Evolutionary conservation across 2,329 filamentous ascomycete species (phyloP).

Genomic region (Samsoniella hepiali): DNA sequence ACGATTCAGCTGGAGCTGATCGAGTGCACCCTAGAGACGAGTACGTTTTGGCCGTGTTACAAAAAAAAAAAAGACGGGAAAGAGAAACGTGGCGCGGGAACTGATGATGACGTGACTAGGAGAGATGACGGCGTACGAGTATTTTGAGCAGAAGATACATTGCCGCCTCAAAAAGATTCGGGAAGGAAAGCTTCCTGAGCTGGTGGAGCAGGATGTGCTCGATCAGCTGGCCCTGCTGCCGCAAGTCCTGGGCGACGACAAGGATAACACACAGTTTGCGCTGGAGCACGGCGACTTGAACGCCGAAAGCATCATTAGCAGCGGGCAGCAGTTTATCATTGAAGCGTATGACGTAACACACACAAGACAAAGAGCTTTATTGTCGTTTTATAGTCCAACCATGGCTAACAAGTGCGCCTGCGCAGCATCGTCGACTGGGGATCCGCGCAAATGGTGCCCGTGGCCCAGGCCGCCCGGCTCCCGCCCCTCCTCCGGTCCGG

Average conservation of each 20-base stretch:
- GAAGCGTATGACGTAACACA: background rate
- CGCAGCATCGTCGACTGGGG: conserved; percentile 7
- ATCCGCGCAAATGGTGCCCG: conserved; percentile 1
- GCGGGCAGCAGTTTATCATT: background rate
- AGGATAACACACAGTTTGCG: background rate
- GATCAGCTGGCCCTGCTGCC: background rate
- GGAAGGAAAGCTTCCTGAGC: background rate
- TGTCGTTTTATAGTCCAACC: too few relatives aligned
- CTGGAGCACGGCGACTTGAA: background rate
- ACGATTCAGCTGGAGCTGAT: background rate
- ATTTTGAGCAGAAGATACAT: background rate
- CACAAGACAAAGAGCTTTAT: too few relatives aligned
- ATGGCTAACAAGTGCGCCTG: background rate
- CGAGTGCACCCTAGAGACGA: background rate
- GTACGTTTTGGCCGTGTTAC: background rate
- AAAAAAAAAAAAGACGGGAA: background rate
- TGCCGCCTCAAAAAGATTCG: background rate
- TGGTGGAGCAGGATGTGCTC: background rate
- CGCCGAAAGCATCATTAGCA: background rate
- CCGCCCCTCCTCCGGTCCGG: background rate
- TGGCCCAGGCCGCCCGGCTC: background rate
- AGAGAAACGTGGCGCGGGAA: background rate
- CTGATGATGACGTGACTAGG: background rate
- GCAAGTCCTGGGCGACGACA: background rate
- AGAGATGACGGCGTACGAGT: background rate